These are phyloP conservation scores for Cyberlindnera euphorbiae DNA, from an alignment of 805 yeast species.

Conservation along the genomic window DNA sequence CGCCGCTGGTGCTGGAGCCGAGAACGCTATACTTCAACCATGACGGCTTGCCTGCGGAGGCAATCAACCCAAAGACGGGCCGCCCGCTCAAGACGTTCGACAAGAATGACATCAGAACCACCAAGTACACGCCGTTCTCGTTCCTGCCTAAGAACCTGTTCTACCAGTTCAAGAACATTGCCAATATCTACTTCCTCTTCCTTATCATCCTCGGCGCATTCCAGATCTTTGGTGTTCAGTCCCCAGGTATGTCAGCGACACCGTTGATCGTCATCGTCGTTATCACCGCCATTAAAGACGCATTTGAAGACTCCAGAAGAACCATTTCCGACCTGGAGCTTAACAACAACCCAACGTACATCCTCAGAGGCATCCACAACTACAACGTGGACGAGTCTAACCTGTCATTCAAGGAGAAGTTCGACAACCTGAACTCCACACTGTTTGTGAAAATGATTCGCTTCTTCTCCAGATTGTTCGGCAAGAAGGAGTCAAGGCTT, in stretches of 20 bases:
- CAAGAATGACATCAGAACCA: conserved; percentile 80
- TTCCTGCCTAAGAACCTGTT: conserved; percentile 82
- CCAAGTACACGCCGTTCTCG: conserved; percentile 88
- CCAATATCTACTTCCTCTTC: conserved; percentile 81
- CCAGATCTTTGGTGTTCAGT: conserved; percentile 74
- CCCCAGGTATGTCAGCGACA: conserved; percentile 68
- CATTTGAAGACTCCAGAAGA: conserved; percentile 75
- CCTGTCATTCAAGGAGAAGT: conserved; percentile 38
- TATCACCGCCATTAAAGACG: conserved; percentile 75
- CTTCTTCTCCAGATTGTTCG: conserved; percentile 18
- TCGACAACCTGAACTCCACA: conserved; percentile 48
- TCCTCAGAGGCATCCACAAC: conserved; percentile 49
- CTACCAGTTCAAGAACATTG: conserved; percentile 82
- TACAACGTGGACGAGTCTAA: conserved; percentile 56
- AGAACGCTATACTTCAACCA: conserved; percentile 17
- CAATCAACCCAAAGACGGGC: conserved; percentile 12
- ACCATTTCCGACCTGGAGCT: conserved; percentile 68
- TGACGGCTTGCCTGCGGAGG: conserved; percentile 10
- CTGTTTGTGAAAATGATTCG: conserved; percentile 21
- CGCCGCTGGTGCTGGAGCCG: conserved; percentile 14
- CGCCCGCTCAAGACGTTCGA: conserved; percentile 11
- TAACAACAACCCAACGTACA: conserved; percentile 69
- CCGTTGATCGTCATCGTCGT: conserved; percentile 75
- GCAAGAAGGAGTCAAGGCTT: conserved; percentile 12
- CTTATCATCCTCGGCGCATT: conserved; percentile 77